Percentiles rank a stretch among this genome's conserved stretches.
Conservation (phyloP, 441 rosid genomes). For the Mallotus japonicus region DNA sequence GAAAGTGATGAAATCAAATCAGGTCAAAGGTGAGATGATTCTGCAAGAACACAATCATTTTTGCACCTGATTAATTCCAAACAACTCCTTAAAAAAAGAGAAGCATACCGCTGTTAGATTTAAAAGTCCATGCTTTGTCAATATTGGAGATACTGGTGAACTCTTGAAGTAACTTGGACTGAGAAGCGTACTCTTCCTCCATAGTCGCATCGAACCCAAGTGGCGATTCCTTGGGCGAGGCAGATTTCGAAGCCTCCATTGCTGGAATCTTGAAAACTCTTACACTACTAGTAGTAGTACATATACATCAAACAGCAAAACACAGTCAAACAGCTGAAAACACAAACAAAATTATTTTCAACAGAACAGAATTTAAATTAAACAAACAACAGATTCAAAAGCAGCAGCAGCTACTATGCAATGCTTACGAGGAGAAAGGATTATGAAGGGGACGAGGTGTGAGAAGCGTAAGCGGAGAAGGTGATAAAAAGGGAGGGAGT, state of each 20-base stretch:
- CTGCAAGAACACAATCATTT: too few species aligned
- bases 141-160: slow-evolving; percentile 58
- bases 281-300: slow-evolving; percentile 19
- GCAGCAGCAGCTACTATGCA: too few species aligned
- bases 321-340: not conserved
- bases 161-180: slow-evolving; percentile 71
- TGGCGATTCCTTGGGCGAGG: slow-evolving; percentile 39
- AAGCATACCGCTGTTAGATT: slow-evolving; percentile 51
- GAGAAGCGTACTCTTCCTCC: slow-evolving; percentile 66
- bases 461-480: too few species aligned
- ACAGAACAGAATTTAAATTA: too few species aligned
- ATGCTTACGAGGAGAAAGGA: too few species aligned
- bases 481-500: too few species aligned
- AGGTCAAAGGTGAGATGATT: too few species aligned
- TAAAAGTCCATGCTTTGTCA: slow-evolving; percentile 82
- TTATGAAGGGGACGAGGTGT: too few species aligned
- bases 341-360: not conserved
- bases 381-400: too few species aligned
- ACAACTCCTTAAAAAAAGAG: too few species aligned
- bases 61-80: too few species aligned
- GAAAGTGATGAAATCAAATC: too few species aligned
- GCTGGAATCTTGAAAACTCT: slow-evolving; percentile 34
- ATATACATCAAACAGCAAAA: slow-evolving; percentile 16
- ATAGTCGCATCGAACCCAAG: slow-evolving; percentile 46
- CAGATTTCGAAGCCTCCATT: slow-evolving; percentile 56